Evolutionary conservation across 805 yeast genomes (phyloP).

Genomic region (Schizosaccharomyces pombe): DNA sequence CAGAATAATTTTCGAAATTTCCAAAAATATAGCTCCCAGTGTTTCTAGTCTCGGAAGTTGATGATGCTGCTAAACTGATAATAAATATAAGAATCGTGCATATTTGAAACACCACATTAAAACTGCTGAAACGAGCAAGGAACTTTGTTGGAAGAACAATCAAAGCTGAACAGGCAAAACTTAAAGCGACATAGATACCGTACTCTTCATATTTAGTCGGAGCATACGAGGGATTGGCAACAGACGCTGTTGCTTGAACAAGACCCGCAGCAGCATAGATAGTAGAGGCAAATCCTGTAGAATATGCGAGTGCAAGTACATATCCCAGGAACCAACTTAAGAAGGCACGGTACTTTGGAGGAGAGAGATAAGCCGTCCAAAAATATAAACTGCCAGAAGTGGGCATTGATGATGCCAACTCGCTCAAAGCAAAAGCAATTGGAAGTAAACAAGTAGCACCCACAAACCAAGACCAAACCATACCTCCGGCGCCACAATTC

Average conservation of each 20-base stretch:
- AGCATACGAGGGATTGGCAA: background rate
- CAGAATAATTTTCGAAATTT: background rate
- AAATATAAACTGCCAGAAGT: conserved; percentile 45
- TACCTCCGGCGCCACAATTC: conserved; percentile 28
- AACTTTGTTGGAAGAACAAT: background rate
- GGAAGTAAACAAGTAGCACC: conserved; percentile 30
- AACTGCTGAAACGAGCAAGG: background rate
- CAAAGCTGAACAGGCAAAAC: background rate
- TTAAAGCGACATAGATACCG: background rate
- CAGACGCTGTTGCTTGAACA: background rate
- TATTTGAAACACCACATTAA: background rate
- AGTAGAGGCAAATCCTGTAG: background rate
- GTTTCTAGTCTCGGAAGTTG: background rate
- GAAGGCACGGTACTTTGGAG: background rate
- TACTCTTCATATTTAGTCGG: background rate
- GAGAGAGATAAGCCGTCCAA: conserved; percentile 23
- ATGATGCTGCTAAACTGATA: background rate
- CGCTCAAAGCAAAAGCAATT: conserved; percentile 40
- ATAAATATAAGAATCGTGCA: background rate
- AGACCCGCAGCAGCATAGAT: background rate
- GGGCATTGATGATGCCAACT: conserved; percentile 39
- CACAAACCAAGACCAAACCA: conserved; percentile 39
- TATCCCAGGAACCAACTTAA: background rate
- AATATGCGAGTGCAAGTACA: background rate
- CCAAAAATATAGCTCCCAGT: background rate